Evolutionary conservation across 2,329 filamentous ascomycete species (phyloP).

Genomic region (Botrytis deweyae): DNA sequence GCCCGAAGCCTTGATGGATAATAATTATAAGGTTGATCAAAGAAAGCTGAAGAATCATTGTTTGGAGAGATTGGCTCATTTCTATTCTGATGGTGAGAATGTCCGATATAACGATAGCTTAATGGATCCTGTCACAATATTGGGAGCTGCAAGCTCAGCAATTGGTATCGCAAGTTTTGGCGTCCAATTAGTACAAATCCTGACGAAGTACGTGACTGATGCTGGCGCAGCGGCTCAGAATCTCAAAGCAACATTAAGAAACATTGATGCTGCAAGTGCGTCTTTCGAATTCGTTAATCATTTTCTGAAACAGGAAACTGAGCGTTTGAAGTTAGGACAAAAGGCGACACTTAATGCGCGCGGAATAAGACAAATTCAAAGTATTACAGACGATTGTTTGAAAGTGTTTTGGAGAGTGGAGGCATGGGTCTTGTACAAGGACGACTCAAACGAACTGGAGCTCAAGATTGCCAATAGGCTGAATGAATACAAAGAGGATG

Average conservation of each 20-base stretch:
- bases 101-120: not conserved
- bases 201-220: slow-evolving; percentile 4
- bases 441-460: slow-evolving; percentile 3
- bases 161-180: slow-evolving; percentile 15
- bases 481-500: not conserved
- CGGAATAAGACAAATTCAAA: not conserved
- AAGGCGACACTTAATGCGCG: not conserved
- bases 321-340: not conserved
- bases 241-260: not conserved
- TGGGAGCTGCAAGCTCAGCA: slow-evolving; percentile 18
- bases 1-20: not conserved
- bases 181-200: slow-evolving; percentile 7
- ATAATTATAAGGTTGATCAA: too few relatives aligned
- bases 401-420: slow-evolving; percentile 15
- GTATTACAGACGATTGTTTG: slow-evolving; percentile 3
- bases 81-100: not conserved
- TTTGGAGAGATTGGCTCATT: not conserved
- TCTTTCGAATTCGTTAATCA: not conserved
- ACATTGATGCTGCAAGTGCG: not conserved
- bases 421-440: not conserved
- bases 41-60: not conserved
- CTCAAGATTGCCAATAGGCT: not conserved
- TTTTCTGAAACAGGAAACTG: slow-evolving; percentile 10
- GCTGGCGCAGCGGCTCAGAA: not conserved
- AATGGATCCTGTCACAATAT: slow-evolving; percentile 14